These are phyloP conservation scores for Tetrahymena elliotti DNA, from an alignment of 73 alveolate genomes.

Conservation along the genomic window DNA sequence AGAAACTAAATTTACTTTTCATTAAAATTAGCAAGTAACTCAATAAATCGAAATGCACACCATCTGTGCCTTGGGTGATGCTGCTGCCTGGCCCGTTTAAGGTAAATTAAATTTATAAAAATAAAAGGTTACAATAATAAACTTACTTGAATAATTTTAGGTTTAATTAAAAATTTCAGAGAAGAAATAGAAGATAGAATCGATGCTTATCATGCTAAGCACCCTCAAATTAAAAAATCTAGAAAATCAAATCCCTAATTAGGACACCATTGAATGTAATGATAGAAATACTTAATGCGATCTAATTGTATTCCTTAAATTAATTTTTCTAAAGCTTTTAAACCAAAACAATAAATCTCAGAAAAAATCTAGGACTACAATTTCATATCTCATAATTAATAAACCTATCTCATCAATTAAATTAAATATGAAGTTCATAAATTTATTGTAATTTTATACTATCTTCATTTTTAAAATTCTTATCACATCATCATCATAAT, in stretches of 20 bases:
- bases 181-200: slow-evolving; percentile 84
- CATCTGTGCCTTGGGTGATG: slow-evolving; percentile 89
- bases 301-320: not conserved
- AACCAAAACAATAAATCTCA: not conserved
- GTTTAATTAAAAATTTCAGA: slow-evolving; percentile 68
- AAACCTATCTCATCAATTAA: not conserved
- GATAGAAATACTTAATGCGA: not conserved
- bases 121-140: too few species aligned
- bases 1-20: not conserved
- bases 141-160: too few species aligned
- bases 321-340: not conserved
- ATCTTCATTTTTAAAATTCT: not conserved
- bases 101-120: not conserved
- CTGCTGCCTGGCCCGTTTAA: slow-evolving; percentile 94
- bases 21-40: slow-evolving; percentile 49
- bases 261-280: slow-evolving; percentile 3
- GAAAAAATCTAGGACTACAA: not conserved
- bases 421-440: not conserved
- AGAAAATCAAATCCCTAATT: slow-evolving; percentile 10
- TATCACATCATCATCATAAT: not conserved
- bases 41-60: slow-evolving; percentile 86
- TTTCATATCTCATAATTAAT: not conserved
- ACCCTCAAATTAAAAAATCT: slow-evolving; percentile 44
- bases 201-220: slow-evolving; percentile 70
- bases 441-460: not conserved